These are phyloP conservation scores for Leucosporidium scottii DNA, from an alignment of 768 basidiomycete species.

Conservation along the genomic window DNA sequence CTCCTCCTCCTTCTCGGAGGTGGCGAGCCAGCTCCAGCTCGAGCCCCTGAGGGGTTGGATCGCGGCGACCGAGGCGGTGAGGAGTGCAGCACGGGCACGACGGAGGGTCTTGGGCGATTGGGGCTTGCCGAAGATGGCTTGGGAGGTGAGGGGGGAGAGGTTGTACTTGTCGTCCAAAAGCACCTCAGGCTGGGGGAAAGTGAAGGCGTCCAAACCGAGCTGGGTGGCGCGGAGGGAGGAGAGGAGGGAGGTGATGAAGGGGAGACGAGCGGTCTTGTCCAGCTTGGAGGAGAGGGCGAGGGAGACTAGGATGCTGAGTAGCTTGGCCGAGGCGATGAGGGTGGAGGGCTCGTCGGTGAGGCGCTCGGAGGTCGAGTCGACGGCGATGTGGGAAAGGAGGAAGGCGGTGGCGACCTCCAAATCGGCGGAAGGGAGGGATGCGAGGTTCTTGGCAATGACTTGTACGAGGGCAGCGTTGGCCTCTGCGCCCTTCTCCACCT, in stretches of 20 bases:
- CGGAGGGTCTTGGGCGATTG: constrained; percentile 29
- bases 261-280: constrained; percentile 50
- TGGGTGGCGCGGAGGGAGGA: constrained; percentile 42
- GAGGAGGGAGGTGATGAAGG: constrained; percentile 46
- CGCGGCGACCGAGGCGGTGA: constrained; percentile 34
- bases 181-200: constrained; percentile 2
- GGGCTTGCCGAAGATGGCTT: constrained; percentile 34
- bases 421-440: constrained; percentile 26
- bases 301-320: constrained; percentile 58
- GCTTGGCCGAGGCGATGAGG: constrained; percentile 48
- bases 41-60: constrained; percentile 19
- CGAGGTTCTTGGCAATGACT: constrained; percentile 24
- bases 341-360: constrained; percentile 40
- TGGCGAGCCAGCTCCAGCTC: constrained; percentile 20
- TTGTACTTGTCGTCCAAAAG: not conserved
- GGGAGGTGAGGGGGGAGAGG: not conserved
- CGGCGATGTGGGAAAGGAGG: constrained; percentile 47
- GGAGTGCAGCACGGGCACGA: constrained; percentile 30
- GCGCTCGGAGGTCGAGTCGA: constrained; percentile 37
- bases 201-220: constrained; percentile 9
- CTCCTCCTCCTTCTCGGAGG: constrained; percentile 35
- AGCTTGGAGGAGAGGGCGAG: constrained; percentile 55
- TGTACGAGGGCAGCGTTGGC: constrained; percentile 19
- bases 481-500: not conserved
- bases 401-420: constrained; percentile 43